These are phyloP conservation scores for Elsinoe necatrix DNA, from an alignment of 2,329 filamentous ascomycete genomes.

Conservation along the genomic window DNA sequence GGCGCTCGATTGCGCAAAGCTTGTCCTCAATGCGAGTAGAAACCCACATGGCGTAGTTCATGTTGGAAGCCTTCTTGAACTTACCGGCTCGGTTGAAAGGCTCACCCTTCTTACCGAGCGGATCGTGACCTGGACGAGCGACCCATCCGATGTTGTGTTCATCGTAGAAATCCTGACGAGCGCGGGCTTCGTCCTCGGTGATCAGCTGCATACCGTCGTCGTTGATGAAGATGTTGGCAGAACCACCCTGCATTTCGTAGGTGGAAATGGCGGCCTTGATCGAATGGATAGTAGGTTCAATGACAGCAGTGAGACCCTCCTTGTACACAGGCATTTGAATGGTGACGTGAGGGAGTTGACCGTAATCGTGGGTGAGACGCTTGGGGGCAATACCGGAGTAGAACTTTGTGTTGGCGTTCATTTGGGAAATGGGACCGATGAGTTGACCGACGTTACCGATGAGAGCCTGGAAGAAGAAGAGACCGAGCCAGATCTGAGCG, in stretches of 20 bases:
- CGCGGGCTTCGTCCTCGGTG: constrained; percentile 36
- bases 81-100: constrained; percentile 52
- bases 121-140: constrained; percentile 42
- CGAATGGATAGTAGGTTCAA: constrained; percentile 32
- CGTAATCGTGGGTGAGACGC: constrained; percentile 30
- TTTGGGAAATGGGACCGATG: constrained; percentile 38
- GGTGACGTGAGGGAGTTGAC: constrained; percentile 47
- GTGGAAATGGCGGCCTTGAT: constrained; percentile 40
- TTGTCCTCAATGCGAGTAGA: constrained; percentile 62
- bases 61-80: constrained; percentile 67
- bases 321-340: constrained; percentile 38
- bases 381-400: constrained; percentile 37
- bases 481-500: constrained; percentile 50
- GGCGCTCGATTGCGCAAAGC: constrained; percentile 49
- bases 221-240: constrained; percentile 60
- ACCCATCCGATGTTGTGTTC: constrained; percentile 45
- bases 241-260: constrained; percentile 50
- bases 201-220: constrained; percentile 61
- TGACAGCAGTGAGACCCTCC: constrained; percentile 33
- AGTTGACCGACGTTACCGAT: constrained; percentile 35
- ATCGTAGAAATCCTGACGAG: constrained; percentile 42
- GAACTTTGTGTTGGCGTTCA: constrained; percentile 39
- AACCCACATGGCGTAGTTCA: constrained; percentile 60
- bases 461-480: constrained; percentile 45
- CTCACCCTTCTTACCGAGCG: constrained; percentile 43